phyloP scores from a whole-genome alignment of 2,329 filamentous ascomycete species.

The Colletotrichum eremochloae region DNA sequence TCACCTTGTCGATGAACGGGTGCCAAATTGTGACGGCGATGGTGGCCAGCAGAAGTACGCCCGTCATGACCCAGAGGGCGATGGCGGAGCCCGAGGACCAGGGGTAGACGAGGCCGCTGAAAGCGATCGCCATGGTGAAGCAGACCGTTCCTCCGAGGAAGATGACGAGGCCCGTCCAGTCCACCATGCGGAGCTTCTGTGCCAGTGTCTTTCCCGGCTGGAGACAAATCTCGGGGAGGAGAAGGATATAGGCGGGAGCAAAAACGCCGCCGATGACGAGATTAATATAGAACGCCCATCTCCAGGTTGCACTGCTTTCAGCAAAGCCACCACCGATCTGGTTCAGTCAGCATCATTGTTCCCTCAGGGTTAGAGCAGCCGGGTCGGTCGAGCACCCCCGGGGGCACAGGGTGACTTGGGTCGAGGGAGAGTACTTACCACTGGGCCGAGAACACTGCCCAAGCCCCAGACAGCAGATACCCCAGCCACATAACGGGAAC shows the following conservation, averaged over 20 bases:
- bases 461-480: conserved; percentile 52
- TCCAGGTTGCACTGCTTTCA: conserved; percentile 54
- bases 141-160: conserved; percentile 55
- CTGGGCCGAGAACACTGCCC: no score
- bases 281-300: conserved; percentile 68
- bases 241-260: conserved; percentile 46
- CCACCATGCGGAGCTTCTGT: conserved; percentile 52
- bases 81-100: conserved; percentile 59
- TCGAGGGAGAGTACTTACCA: no score
- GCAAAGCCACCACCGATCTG: conserved; percentile 55
- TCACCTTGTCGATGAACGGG: no score
- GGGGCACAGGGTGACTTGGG: no score
- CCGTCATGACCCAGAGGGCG: no score
- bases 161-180: conserved; percentile 59
- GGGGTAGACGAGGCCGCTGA: conserved; percentile 61
- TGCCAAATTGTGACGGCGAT: no score
- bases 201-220: conserved; percentile 42
- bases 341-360: neutral
- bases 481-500: conserved; percentile 39
- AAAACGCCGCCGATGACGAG: conserved; percentile 58
- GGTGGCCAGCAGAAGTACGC: no score
- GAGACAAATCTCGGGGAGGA: conserved; percentile 45
- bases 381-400: no score
- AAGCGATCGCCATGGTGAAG: conserved; percentile 62
- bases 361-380: neutral